phyloP scores from a whole-genome alignment of 352 stramenopile species.

The Phytophthora aleatoria region DNA sequence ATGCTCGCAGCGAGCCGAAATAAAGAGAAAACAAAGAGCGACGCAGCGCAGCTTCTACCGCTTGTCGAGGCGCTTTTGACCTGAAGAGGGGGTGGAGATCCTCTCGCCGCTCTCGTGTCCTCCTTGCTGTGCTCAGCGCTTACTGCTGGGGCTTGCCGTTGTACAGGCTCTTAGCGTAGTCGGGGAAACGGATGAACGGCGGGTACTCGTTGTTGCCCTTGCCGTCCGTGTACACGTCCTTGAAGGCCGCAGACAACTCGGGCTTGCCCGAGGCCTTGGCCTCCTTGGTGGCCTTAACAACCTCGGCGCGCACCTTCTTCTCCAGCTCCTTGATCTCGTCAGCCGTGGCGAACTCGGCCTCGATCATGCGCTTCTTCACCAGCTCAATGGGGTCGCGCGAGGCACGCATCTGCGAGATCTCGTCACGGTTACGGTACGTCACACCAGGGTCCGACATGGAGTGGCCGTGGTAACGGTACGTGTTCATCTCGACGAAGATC shows the following conservation, averaged over 20 bases:
- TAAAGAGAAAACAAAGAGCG: conserved; percentile 16
- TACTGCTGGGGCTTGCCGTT: conserved; percentile 75
- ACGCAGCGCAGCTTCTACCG: conserved; percentile 41
- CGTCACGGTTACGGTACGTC: conserved; percentile 99
- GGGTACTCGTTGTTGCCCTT: conserved; percentile 93
- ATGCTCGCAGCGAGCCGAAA: conserved; percentile 29
- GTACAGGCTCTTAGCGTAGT: conserved; percentile 95
- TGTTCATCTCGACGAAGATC: conserved; percentile 99
- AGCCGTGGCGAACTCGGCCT: conserved; percentile 93
- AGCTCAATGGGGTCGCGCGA: conserved; percentile 99
- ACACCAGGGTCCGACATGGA: conserved; percentile 99
- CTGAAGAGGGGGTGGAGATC: conserved; percentile 23
- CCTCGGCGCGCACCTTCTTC: conserved; percentile 98
- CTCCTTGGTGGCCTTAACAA: conserved; percentile 95
- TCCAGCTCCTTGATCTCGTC: conserved; percentile 99
- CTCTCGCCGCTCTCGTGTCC: conserved; percentile 25
- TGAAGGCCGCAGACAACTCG: conserved; percentile 57
- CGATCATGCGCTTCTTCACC: conserved; percentile 97
- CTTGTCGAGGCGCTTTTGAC: conserved; percentile 34
- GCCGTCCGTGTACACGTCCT: conserved; percentile 92
- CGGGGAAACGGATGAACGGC: conserved; percentile 97
- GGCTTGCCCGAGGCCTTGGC: conserved; percentile 83
- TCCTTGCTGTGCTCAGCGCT: conserved; percentile 13
- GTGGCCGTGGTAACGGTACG: conserved; percentile 99
- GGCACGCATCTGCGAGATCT: conserved; percentile 98